Percentiles rank a stretch among this genome's conserved stretches.
phyloP scores from a whole-genome alignment of 1,284 basidiomycete genomes.

The Fomitopsis palustris region DNA sequence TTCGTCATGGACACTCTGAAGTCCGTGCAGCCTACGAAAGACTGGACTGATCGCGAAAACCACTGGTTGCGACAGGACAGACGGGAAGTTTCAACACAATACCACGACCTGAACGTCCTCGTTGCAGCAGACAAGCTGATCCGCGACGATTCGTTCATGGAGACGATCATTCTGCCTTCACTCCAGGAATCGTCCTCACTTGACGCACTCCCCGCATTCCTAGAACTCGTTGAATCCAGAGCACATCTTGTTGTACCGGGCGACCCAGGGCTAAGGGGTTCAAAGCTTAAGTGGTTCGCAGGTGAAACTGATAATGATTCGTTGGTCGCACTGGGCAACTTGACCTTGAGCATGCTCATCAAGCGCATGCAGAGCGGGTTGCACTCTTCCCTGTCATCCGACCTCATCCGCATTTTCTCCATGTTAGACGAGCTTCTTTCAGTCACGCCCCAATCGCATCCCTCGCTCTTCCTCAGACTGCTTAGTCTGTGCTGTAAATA shows the following conservation, averaged over 20 bases:
- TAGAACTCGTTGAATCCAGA: background rate
- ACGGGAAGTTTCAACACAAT: background rate
- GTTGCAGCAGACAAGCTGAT: background rate
- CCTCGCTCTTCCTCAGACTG: too few relatives aligned
- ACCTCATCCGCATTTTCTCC: too few relatives aligned
- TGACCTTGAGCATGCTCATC: too few relatives aligned
- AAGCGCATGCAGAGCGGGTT: too few relatives aligned
- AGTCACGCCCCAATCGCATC: too few relatives aligned
- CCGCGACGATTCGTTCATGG: background rate
- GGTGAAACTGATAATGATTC: too few relatives aligned
- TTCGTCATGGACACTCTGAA: background rate
- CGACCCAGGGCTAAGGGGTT: too few relatives aligned
- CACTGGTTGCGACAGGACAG: background rate
- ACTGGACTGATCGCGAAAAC: background rate
- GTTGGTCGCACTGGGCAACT: too few relatives aligned
- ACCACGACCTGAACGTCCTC: background rate
- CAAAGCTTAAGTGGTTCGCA: too few relatives aligned
- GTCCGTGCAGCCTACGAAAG: background rate
- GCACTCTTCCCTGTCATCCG: too few relatives aligned
- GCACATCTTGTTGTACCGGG: background rate
- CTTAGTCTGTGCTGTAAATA: too few relatives aligned
- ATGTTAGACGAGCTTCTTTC: too few relatives aligned
- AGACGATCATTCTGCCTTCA: background rate
- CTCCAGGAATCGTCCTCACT: background rate
- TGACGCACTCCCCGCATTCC: background rate